Conservation (phyloP, 208 protist genomes). For the Strigomonas culicis region DNA sequence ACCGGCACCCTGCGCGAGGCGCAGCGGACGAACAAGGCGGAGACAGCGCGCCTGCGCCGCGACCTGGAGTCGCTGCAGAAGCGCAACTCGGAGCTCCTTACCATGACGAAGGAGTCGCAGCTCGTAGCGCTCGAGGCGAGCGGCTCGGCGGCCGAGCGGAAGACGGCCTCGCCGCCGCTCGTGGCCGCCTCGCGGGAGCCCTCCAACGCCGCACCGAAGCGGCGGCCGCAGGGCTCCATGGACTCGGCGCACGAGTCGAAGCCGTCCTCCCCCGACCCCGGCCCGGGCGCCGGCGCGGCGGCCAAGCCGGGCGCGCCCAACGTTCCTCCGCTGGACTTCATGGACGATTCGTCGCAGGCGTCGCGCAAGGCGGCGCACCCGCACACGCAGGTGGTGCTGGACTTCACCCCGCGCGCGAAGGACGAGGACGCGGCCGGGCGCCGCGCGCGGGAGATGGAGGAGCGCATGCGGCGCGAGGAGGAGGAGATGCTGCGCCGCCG, state of each 20-base stretch:
- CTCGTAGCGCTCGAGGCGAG: constrained; percentile 30
- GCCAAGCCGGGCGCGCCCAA: too few species aligned
- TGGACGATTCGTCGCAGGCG: background rate
- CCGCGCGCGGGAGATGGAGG: constrained; percentile 36
- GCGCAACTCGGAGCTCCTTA: constrained; percentile 77
- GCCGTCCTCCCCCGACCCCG: too few species aligned
- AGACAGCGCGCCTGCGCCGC: constrained; percentile 65
- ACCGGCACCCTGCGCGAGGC: constrained; percentile 68
- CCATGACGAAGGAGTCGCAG: constrained; percentile 77
- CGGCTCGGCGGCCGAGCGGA: background rate
- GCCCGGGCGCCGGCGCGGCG: background rate
- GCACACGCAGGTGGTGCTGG: constrained; percentile 20
- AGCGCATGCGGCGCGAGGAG: constrained; percentile 39
- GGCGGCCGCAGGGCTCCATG: too few species aligned
- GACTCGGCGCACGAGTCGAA: background rate
- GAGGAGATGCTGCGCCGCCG: constrained; percentile 30
- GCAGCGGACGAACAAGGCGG: constrained; percentile 61
- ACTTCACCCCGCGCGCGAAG: constrained; percentile 35
- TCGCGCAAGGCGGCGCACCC: background rate
- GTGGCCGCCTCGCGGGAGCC: constrained; percentile 7
- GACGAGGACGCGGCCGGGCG: constrained; percentile 28
- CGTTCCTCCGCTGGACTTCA: too few species aligned
- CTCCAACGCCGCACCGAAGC: background rate
- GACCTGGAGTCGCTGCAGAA: constrained; percentile 81
- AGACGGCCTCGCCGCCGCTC: constrained; percentile 3